Percentiles rank a stretch among this genome's conserved stretches.
Conservation (phyloP, 176 grass and related monocot genomes). For the Zea luxurians region DNA sequence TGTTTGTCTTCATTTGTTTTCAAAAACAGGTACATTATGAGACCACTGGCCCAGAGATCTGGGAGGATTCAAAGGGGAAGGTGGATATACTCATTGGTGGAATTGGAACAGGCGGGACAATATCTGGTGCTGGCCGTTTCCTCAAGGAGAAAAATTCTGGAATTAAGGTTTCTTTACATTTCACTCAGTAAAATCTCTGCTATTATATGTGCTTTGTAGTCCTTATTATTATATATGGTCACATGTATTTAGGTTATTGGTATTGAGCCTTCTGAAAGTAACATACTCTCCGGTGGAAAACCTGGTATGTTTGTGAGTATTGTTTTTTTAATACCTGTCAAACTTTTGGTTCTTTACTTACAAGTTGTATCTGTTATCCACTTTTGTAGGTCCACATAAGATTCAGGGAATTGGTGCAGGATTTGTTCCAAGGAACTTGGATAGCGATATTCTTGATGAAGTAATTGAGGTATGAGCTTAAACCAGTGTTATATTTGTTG, state of each 20-base stretch:
- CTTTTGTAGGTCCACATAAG: constrained; percentile 82
- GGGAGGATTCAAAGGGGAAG: constrained; percentile 95
- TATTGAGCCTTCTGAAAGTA: constrained; percentile 92
- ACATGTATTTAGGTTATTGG: constrained; percentile 70
- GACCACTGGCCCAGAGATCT: constrained; percentile 94
- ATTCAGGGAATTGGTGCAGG: constrained; percentile 95
- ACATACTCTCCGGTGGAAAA: constrained; percentile 86
- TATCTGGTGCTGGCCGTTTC: constrained; percentile 79
- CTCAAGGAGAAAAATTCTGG: constrained; percentile 88
- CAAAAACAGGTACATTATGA: constrained; percentile 83
- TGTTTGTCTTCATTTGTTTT: constrained; percentile 28
- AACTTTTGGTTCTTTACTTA: constrained; percentile 39
- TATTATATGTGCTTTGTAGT: constrained; percentile 19
- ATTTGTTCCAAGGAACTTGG: constrained; percentile 89
- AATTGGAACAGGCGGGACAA: constrained; percentile 91
- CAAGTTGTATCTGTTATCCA: constrained; percentile 8
- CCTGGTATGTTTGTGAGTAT: constrained; percentile 62
- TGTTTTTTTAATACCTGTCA: background rate
- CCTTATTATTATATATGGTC: constrained; percentile 15
- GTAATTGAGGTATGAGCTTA: constrained; percentile 60
- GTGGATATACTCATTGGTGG: constrained; percentile 92
- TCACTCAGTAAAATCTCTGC: background rate
- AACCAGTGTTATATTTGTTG: constrained; percentile 18
- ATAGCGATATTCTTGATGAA: constrained; percentile 79
- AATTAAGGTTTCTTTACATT: constrained; percentile 70